Percentiles rank a stretch among this genome's conserved stretches.
Conservation (phyloP, 805 yeast genomes). For the Tanozyma kutaoensis region DNA sequence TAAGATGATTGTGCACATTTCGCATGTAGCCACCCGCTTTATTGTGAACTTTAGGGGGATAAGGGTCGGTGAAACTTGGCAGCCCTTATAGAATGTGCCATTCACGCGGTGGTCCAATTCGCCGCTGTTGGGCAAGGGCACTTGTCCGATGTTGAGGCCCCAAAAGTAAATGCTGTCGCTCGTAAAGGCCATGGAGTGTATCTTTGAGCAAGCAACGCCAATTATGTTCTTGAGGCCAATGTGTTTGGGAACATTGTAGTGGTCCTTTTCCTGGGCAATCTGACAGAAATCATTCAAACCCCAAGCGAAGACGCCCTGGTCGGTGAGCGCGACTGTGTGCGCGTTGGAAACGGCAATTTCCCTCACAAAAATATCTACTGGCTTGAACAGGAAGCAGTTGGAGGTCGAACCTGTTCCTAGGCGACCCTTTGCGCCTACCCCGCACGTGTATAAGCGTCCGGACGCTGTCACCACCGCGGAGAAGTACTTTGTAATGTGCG, state of each 20-base stretch:
- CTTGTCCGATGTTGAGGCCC: conserved; percentile 78
- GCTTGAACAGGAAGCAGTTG: conserved; percentile 29
- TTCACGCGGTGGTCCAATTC: conserved; percentile 4
- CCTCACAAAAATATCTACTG: conserved; percentile 22
- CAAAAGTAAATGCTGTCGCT: conserved; percentile 40
- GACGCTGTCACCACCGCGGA: conserved; percentile 45
- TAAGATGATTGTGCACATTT: conserved; percentile 55
- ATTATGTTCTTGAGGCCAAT: conserved; percentile 13
- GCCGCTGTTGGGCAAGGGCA: conserved; percentile 43
- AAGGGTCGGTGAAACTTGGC: conserved; percentile 23
- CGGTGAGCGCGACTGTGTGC: conserved; percentile 50
- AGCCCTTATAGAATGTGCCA: conserved; percentile 21
- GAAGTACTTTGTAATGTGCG: conserved; percentile 53
- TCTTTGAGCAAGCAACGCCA: conserved; percentile 49
- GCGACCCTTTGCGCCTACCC: conserved; percentile 60
- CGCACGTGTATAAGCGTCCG: conserved; percentile 45
- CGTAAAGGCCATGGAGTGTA: conserved; percentile 54
- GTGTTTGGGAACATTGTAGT: too few relatives aligned
- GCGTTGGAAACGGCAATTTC: conserved; percentile 45
- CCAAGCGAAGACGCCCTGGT: conserved; percentile 55
- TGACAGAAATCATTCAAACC: conserved; percentile 64
- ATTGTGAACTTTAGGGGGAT: conserved; percentile 35
- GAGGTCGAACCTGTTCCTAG: conserved; percentile 38
- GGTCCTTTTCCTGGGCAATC: too few relatives aligned
- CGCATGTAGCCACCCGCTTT: conserved; percentile 48